Conservation (phyloP, 495 filamentous ascomycete species). For the Echria macrotheca region DNA sequence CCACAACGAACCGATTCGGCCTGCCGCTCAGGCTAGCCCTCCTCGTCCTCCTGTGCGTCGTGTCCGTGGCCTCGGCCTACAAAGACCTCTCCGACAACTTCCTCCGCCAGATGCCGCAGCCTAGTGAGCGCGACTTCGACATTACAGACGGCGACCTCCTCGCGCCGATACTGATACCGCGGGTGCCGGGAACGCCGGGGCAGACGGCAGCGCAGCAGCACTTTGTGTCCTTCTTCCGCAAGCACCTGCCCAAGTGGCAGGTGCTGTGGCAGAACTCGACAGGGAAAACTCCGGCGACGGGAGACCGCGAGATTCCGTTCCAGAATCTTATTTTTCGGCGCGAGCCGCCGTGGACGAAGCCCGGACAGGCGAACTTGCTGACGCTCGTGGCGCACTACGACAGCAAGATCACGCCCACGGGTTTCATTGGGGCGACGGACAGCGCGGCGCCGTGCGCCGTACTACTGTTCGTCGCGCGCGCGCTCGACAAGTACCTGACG, state of each 20-base stretch:
- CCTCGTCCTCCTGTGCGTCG: constrained; percentile 16
- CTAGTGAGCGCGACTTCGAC: constrained; percentile 61
- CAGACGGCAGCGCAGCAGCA: constrained; percentile 65
- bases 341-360: constrained; percentile 70
- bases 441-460: constrained; percentile 86
- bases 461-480: constrained; percentile 59
- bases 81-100: constrained; percentile 65
- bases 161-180: constrained; percentile 72
- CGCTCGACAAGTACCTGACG: constrained; percentile 36
- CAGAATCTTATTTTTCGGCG: constrained; percentile 72
- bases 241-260: constrained; percentile 66
- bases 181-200: constrained; percentile 75
- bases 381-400: constrained; percentile 95
- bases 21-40: constrained; percentile 9
- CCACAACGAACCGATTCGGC: too few species aligned
- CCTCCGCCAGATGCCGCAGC: constrained; percentile 56
- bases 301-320: constrained; percentile 65
- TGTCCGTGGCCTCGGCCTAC: constrained; percentile 51
- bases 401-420: constrained; percentile 64
- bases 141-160: constrained; percentile 63
- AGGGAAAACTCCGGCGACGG: constrained; percentile 61
- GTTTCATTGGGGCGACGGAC: constrained; percentile 85
- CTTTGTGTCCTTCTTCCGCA: constrained; percentile 68
- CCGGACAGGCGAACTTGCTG: constrained; percentile 64
- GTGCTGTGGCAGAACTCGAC: constrained; percentile 81